phyloP scores from a whole-genome alignment of 148 eudicot genomes.

The Nepenthes gracilis region DNA sequence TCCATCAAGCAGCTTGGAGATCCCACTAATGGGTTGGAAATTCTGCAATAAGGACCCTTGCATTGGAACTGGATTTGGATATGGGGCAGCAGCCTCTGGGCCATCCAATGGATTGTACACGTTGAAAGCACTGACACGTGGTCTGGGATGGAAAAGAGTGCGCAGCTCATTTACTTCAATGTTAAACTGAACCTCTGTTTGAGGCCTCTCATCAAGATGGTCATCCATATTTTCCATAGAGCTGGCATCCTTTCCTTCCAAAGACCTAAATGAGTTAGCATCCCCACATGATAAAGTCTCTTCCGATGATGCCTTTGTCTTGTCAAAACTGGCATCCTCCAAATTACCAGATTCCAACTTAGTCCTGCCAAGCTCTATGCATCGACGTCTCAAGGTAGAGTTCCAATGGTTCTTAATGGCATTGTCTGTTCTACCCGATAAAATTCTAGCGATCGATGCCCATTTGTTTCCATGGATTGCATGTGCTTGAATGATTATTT shows the following conservation, averaged over 20 bases:
- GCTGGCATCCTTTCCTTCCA: constrained; percentile 30
- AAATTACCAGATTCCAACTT: constrained; percentile 10
- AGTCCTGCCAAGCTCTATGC: constrained; percentile 12
- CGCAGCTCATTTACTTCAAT: constrained; percentile 8
- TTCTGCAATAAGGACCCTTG: constrained; percentile 7
- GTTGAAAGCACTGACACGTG: constrained; percentile 40
- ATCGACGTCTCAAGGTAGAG: constrained; percentile 44
- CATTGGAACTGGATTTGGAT: constrained; percentile 10
- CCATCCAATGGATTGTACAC: constrained; percentile 21
- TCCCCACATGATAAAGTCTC: constrained; percentile 51
- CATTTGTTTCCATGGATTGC: constrained; percentile 65
- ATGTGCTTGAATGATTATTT: constrained; percentile 39
- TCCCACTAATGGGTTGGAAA: constrained; percentile 23
- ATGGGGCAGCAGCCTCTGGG: constrained; percentile 11
- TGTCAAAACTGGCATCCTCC: constrained; percentile 20
- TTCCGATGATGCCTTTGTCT: constrained; percentile 47
- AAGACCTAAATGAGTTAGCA: constrained; percentile 28
- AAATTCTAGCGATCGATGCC: constrained; percentile 56
- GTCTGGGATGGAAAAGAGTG: constrained; percentile 34
- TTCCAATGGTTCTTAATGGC: constrained; percentile 75
- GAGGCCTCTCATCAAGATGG: constrained; percentile 8
- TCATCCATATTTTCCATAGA: constrained; percentile 17
- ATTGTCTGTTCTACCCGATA: constrained; percentile 69
- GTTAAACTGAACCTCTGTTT: constrained; percentile 8
- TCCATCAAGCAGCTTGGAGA: constrained; percentile 34